Conservation (phyloP, 805 yeast species). For the Metschnikowia koreensis region DNA sequence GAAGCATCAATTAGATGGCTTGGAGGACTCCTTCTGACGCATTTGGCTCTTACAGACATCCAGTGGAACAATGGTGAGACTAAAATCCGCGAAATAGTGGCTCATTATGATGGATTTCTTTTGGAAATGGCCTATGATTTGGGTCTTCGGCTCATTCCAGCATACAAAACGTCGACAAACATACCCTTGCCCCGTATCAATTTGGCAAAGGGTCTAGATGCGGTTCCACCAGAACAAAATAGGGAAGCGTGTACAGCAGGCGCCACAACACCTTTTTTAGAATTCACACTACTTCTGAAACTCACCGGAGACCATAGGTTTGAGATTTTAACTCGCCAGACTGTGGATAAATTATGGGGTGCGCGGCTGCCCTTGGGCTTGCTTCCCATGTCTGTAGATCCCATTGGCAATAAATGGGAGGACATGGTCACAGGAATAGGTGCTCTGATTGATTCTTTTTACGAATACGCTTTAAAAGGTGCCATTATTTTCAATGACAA, state of each 20-base stretch:
- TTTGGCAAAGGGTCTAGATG: conserved; percentile 49
- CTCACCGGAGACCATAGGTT: conserved; percentile 74
- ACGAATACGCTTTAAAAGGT: conserved; percentile 81
- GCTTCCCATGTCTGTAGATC: conserved; percentile 75
- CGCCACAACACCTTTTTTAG: conserved; percentile 78
- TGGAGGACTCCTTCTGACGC: conserved; percentile 81
- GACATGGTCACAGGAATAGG: conserved; percentile 76
- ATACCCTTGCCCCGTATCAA: conserved; percentile 83
- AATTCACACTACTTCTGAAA: conserved; percentile 70
- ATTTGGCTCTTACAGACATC: conserved; percentile 45
- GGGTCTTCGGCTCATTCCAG: conserved; percentile 67
- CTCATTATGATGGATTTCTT: conserved; percentile 67
- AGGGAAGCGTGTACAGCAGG: conserved; percentile 85
- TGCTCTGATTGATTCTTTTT: conserved; percentile 88
- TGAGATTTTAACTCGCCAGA: conserved; percentile 56
- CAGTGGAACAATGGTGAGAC: conserved; percentile 4
- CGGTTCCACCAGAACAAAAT: conserved; percentile 44
- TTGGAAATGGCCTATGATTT: conserved; percentile 69
- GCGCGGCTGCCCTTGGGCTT: conserved; percentile 59
- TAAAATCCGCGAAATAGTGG: conserved; percentile 14
- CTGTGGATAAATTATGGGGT: conserved; percentile 72
- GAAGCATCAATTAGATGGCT: conserved; percentile 79
- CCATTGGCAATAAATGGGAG: conserved; percentile 52
- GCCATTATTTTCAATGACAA: conserved; percentile 67
- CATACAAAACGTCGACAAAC: conserved; percentile 61